Conservation (phyloP, 495 filamentous ascomycete genomes). For the Aspergillus homomorphus region DNA sequence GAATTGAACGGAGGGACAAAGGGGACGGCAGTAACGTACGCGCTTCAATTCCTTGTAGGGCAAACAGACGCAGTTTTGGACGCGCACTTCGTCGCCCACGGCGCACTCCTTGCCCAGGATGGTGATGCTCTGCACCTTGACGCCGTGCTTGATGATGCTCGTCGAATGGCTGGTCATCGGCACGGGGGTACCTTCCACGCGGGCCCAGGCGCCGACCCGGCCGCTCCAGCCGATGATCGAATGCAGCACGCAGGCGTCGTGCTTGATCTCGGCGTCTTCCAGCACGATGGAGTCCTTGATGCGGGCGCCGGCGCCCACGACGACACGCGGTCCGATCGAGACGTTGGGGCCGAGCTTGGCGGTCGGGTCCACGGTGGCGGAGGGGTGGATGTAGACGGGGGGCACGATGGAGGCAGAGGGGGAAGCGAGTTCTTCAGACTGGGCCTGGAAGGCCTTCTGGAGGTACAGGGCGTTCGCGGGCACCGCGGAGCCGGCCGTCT, state of each 20-base stretch:
- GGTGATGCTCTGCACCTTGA: slow-evolving; percentile 98
- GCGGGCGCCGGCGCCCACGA: slow-evolving; percentile 82
- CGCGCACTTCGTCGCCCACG: slow-evolving; percentile 91
- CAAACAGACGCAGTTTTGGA: slow-evolving; percentile 98
- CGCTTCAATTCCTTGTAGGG: slow-evolving; percentile 98
- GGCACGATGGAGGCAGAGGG: slow-evolving; percentile 88
- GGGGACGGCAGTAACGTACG: slow-evolving; percentile 53
- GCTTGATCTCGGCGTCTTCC: slow-evolving; percentile 93
- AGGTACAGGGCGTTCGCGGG: slow-evolving; percentile 97
- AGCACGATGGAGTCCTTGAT: slow-evolving; percentile 96
- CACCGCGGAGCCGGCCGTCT: slow-evolving; percentile 95
- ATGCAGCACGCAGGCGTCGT: slow-evolving; percentile 94
- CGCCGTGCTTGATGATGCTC: slow-evolving; percentile 91
- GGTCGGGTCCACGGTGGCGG: slow-evolving; percentile 87
- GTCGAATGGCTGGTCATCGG: slow-evolving; percentile 87
- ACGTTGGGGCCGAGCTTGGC: slow-evolving; percentile 98
- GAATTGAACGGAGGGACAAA: background rate
- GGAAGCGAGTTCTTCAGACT: slow-evolving; percentile 75
- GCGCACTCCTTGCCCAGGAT: slow-evolving; percentile 96
- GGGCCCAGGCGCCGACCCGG: slow-evolving; percentile 93
- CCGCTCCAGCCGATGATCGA: slow-evolving; percentile 97
- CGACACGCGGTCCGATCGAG: slow-evolving; percentile 82
- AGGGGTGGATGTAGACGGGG: slow-evolving; percentile 95
- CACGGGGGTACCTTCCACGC: slow-evolving; percentile 94
- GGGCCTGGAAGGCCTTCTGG: slow-evolving; percentile 85